Evolutionary conservation across 225 moss, liverwort and hornwort species (phyloP).

Genomic region (Thuidium tamariscinum): DNA sequence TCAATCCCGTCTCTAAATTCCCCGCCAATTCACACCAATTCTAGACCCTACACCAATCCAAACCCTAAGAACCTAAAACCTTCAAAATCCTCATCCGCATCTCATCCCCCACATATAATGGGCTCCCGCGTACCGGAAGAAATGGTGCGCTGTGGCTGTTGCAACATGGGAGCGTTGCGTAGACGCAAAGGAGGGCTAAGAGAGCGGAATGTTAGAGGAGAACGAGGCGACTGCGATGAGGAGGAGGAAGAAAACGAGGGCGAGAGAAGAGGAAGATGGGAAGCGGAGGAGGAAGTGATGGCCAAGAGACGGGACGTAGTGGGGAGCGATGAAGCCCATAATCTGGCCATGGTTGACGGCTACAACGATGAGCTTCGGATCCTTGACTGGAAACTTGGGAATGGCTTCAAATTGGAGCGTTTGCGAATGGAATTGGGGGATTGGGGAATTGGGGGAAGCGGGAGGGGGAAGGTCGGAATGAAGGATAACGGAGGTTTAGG

Average conservation of each 20-base stretch:
- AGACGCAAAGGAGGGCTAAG: not conserved
- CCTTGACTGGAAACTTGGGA: not conserved
- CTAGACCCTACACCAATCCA: not conserved
- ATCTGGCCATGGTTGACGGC: slow-evolving; percentile 15
- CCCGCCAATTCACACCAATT: not conserved
- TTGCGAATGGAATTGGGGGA: not conserved
- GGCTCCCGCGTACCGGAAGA: slow-evolving; percentile 6
- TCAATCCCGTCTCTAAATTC: not conserved
- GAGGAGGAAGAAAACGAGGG: not conserved
- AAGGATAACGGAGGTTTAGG: not conserved
- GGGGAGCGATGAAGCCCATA: slow-evolving; percentile 27
- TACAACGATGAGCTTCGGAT: not conserved
- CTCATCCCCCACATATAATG: not conserved
- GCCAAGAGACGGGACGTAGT: slow-evolving; percentile 26
- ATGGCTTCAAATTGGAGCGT: not conserved
- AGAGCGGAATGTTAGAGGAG: not conserved
- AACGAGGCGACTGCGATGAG: not conserved
- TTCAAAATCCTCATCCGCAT: not conserved
- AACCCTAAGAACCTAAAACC: not conserved
- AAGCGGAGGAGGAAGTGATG: slow-evolving; percentile 8
- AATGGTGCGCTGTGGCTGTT: slow-evolving; percentile 17
- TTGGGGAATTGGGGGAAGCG: not conserved
- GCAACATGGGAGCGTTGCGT: not conserved
- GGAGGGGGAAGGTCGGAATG: not conserved
- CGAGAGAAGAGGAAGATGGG: not conserved